Percentiles rank a stretch among this genome's conserved stretches.
These are phyloP conservation scores for Eutypella sp. DNA, from an alignment of 2,329 filamentous ascomycete genomes.

Conservation along the genomic window DNA sequence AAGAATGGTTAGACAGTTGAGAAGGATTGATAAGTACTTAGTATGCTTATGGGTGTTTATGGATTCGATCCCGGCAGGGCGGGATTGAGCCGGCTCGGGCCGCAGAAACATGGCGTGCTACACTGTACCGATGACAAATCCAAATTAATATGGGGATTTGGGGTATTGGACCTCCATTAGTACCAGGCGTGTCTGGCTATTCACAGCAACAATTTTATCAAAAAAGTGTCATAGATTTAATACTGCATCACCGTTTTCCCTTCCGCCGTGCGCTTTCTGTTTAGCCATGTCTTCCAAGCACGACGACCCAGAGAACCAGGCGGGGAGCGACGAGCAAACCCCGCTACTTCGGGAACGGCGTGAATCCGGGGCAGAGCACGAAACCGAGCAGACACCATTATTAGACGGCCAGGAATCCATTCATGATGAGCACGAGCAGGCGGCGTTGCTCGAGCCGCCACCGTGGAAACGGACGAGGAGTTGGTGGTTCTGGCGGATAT, in stretches of 20 bases:
- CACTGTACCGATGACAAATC: too few species aligned
- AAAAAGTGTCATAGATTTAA: not conserved
- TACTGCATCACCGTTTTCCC: not conserved
- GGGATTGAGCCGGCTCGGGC: too few species aligned
- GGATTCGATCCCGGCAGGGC: too few species aligned
- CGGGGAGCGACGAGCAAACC: conserved; percentile 2
- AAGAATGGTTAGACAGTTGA: too few species aligned
- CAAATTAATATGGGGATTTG: too few species aligned
- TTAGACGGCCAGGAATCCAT: not conserved
- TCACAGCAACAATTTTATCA: too few species aligned
- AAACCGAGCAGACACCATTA: not conserved
- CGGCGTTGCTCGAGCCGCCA: conserved; percentile 14
- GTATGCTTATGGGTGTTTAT: too few species aligned
- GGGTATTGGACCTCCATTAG: too few species aligned
- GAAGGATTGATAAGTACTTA: too few species aligned
- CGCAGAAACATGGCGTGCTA: too few species aligned
- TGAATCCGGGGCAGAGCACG: not conserved
- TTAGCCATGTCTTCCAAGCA: not conserved
- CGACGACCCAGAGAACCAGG: not conserved
- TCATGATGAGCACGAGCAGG: conserved; percentile 12
- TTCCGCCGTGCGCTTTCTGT: not conserved
- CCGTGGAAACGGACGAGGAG: conserved; percentile 11
- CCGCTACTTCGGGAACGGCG: conserved; percentile 2
- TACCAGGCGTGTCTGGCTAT: too few species aligned
- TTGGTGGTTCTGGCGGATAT: conserved; percentile 31